Base-by-base conservation (phyloP, 768 basidiomycete species). In the Tylopilus plumbeoviolaceoides region DNA sequence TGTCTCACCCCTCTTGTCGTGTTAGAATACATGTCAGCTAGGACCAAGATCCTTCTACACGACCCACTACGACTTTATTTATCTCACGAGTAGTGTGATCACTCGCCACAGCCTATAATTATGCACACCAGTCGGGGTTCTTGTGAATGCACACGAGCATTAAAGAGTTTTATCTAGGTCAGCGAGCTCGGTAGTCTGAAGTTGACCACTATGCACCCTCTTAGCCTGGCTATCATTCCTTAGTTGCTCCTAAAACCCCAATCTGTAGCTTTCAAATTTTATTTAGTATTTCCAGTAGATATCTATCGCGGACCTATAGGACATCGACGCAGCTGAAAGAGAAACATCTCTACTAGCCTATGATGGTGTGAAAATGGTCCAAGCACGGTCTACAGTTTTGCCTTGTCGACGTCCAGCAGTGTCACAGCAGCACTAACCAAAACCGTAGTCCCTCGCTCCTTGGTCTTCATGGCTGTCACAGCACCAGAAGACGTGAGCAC, bases 371-470 rank as follows among this genome's bases (percentile, higher is more conserved):
- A 38, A 7, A 1, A 18, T 1, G 36, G 7, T 15, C n/a, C n/a
- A n/a, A n/a, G n/a, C 1, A 9, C 7, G 2, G 40, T 31, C 43
- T 74, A 90, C 42, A 89, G 66, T 66, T 80, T 89, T 1, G 86
- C 76, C 71, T 85, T 89, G 23, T 70, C 69, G 50, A 62, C 63
- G 25, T 77, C 74, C 12, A 62, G 68, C 6, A 92, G 73, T 0
- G 94, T 98, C 0, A 80, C 95, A 8, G 89, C 94, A 0, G 93
- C 92, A 1, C 84, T 83, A 5, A 87, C 76, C 44, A 98, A 70
- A 17, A 89, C 92, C 0, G 78, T 72, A 1, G 83, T 71, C 44
- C 82, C 77, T 28, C 92, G 77, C 66, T 97, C 95, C 72, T 95
- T 97, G 33, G 91, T 89, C 71, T 92, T 97, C 23, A 85, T 82